Evolutionary conservation across 768 basidiomycete genomes (phyloP), one percentile per base, ranked within the genome.

Genomic region (Cubamyces lactineus): DNA sequence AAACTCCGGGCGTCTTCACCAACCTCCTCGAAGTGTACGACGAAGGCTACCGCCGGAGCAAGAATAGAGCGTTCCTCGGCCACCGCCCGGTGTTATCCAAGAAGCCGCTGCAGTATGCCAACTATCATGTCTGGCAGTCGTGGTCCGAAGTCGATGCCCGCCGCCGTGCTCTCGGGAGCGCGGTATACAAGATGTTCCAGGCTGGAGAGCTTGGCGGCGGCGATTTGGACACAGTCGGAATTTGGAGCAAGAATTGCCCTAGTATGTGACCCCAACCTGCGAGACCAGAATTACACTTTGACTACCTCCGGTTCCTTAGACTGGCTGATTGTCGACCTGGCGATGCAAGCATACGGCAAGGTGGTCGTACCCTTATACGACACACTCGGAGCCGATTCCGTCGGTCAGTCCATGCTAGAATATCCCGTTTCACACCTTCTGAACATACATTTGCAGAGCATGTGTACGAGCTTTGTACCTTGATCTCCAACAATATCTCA

Each of bases 291-390:
- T 13, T 19, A 6, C 19, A 19, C 12, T 4, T 23, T 2, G 8
- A 15, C 17, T 8, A 41, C 5, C 16, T 43, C 43, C 17, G 26
- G 16, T 28, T 15, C 43, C 21, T 19, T 39, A 91, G 97, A 98
- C 75, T 99, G 97, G 96, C 95, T 98, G 75, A 77, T 96, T 24
- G 80, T 96, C 48, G 94, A 96, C 69, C 79, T 94, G 54, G 91
- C 93, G 6, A 78, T 86, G 59, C 86, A 91, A 55, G 88, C 86
- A 12, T 98, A 96, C 73, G 80, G 83, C n/a, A 87, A 92, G 72
- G 88, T 96, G 30, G 84, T 87, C 8, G 94, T 97, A 61, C 88
- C 88, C 69, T 78, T 99, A 60, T 99, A 99, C 76, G 95, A 98
- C 71, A 98, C 96, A 0, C 80, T 98, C 38, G 97, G 97, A 9